Percentiles rank a stretch among this genome's conserved stretches.
These are phyloP conservation scores for Podaxis mareebaensis DNA, from an alignment of 768 basidiomycete species.

Conservation along the genomic window DNA sequence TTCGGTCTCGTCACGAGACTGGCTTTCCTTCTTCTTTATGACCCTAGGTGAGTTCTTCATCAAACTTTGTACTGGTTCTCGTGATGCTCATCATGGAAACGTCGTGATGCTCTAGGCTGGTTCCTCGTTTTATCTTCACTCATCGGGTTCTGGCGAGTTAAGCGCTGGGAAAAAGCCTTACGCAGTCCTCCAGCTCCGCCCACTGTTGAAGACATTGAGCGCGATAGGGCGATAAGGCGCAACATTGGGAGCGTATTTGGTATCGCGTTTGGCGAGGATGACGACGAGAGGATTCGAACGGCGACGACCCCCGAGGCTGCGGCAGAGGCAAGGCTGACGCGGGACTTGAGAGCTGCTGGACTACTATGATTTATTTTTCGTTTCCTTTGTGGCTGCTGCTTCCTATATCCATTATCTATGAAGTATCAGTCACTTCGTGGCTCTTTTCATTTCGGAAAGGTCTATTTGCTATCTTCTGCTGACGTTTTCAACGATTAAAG, in stretches of 20 bases:
- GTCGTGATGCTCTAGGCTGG: constrained; percentile 91
- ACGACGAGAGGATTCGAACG: constrained; percentile 19
- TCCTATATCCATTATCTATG: constrained; percentile 11
- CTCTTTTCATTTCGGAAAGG: constrained; percentile 1
- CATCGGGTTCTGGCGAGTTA: constrained; percentile 81
- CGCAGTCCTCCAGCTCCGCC: constrained; percentile 41
- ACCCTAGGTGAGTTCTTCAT: constrained; percentile 58
- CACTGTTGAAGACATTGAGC: constrained; percentile 48
- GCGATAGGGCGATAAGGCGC: constrained; percentile 50
- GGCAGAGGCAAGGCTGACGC: constrained; percentile 44
- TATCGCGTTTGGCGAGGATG: constrained; percentile 37
- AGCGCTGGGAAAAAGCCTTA: constrained; percentile 79
- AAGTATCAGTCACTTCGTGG: constrained; percentile 6
- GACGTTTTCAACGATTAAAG: not conserved
- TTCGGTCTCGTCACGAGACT: constrained; percentile 66
- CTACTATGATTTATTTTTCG: constrained; percentile 37
- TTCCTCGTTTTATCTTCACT: constrained; percentile 85
- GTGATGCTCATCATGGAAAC: constrained; percentile 32
- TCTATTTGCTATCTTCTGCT: not conserved
- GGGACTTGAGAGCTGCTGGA: constrained; percentile 56
- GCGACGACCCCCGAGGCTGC: constrained; percentile 4
- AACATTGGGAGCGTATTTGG: constrained; percentile 56
- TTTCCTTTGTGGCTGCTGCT: not conserved
- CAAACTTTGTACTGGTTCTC: not conserved
- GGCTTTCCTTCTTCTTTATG: constrained; percentile 92